Base-by-base conservation (phyloP, 495 filamentous ascomycete species). In the Aspergillus carlsbadensis region DNA sequence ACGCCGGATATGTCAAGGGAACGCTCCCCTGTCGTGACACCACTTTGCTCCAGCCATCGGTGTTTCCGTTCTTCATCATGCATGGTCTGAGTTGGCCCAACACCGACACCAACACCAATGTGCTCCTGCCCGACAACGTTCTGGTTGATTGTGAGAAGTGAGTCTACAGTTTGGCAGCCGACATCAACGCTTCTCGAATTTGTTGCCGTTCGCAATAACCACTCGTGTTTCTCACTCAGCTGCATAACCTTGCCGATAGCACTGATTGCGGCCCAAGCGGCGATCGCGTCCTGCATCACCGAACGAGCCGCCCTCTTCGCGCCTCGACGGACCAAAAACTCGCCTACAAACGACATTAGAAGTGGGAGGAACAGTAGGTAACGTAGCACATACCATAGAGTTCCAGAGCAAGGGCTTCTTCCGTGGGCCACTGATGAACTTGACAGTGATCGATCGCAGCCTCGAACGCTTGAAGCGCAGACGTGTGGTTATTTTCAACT, bases 401-500 rank as follows among this genome's bases (percentile, higher is more conserved):
- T 70, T 95, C 91, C 62, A 88, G 86, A 6, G 86, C 81, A 18
- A 92, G 80, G 0, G 88, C 92, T 64, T 96, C 88, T 59, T 96
- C 92, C 39, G 95, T 79, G 10, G 83, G 70, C 67, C 90, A 91
- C 50, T 82, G 83, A 67, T 95, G 81, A 39, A 92, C 78, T 56
- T 91, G 81, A 39, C 87, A 86, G 69, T 95, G 90, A 62, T 96
- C 90, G 37, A 91, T 78, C 17, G 87, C 84, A 54, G 82, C 78
- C 71, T 96, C 92, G 60, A 91, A 94, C 17, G 78, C 72, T 39
- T 71, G 73, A 40, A 92, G 81, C 7, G 87, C 81, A 6, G 70
- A 70, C 5, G 81, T 83, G 59, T 88, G 82, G 50, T 87, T 73
- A 35, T 79, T 79, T 24, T 72, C 75, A 55, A 90, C 72, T 61